phyloP scores from a whole-genome alignment of 108 stramenopile species.

The Cyclotella kingstonii region DNA sequence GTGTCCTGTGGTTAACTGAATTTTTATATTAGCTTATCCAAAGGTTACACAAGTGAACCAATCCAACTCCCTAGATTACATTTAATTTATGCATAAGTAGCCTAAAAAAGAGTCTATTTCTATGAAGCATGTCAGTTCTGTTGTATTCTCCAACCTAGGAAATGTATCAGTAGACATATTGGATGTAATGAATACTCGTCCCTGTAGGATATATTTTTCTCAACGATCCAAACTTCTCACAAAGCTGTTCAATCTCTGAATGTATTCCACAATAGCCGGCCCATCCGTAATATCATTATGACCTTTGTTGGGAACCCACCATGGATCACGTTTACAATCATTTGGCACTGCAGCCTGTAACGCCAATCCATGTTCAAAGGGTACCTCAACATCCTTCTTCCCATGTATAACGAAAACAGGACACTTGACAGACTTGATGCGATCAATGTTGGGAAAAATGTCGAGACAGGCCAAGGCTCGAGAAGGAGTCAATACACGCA shows the following conservation, averaged over 20 bases:
- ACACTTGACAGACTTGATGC: constrained; percentile 71
- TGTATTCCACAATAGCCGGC: constrained; percentile 65
- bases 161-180: too few relatives aligned
- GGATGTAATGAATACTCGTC: too few relatives aligned
- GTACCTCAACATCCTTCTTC: constrained; percentile 77
- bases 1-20: too few relatives aligned
- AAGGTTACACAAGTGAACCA: too few relatives aligned
- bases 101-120: too few relatives aligned
- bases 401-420: constrained; percentile 89
- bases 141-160: too few relatives aligned
- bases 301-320: constrained; percentile 86
- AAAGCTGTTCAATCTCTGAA: constrained; percentile 60
- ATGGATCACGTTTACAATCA: constrained; percentile 68
- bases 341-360: constrained; percentile 72
- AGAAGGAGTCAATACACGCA: constrained; percentile 82
- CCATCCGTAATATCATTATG: constrained; percentile 91
- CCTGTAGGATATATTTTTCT: too few relatives aligned
- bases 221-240: constrained; percentile 50
- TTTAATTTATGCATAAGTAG: too few relatives aligned
- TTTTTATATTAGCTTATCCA: too few relatives aligned
- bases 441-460: constrained; percentile 87
- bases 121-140: too few relatives aligned
- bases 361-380: constrained; percentile 67
- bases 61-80: too few relatives aligned
- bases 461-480: constrained; percentile 79